Evolutionary conservation across 208 protist species (phyloP).

Genomic region (Acanthamoeba healyi): DNA sequence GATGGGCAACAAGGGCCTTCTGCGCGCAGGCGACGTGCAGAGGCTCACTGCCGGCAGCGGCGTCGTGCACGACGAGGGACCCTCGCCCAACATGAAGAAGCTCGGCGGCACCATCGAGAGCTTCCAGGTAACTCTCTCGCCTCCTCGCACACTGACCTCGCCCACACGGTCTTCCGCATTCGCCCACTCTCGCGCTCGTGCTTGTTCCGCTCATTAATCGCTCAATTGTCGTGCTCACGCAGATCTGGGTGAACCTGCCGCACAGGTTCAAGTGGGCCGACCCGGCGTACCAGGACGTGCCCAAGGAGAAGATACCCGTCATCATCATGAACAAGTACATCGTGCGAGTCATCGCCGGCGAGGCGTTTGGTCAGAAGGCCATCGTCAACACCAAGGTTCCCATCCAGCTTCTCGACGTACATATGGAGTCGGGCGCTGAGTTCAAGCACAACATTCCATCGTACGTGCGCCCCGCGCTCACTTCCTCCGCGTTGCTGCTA

Average conservation of each 20-base stretch:
- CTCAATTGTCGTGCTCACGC: slow-evolving; percentile 82
- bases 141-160: too few species aligned
- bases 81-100: slow-evolving; percentile 84
- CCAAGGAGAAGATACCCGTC: slow-evolving; percentile 80
- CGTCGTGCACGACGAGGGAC: slow-evolving; percentile 93
- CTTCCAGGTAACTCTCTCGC: slow-evolving; percentile 59
- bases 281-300: slow-evolving; percentile 88
- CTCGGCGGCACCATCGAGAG: slow-evolving; percentile 81
- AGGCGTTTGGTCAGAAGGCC: slow-evolving; percentile 69
- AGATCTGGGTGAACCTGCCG: slow-evolving; percentile 95
- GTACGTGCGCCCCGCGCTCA: neutral
- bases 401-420: slow-evolving; percentile 81
- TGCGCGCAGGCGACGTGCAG: slow-evolving; percentile 92
- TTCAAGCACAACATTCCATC: slow-evolving; percentile 79
- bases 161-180: too few species aligned
- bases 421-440: slow-evolving; percentile 57
- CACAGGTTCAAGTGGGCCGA: slow-evolving; percentile 89
- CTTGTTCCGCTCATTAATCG: too few species aligned
- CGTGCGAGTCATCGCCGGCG: slow-evolving; percentile 84
- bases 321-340: slow-evolving; percentile 61
- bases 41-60: slow-evolving; percentile 95
- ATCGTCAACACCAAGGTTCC: slow-evolving; percentile 73
- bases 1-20: slow-evolving; percentile 90
- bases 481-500: too few species aligned
- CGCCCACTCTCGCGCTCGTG: too few species aligned